Percentiles rank a stretch among this genome's conserved stretches.
phyloP scores from a whole-genome alignment of 2,329 filamentous ascomycete species.

The Neoarthrinium moseri region DNA sequence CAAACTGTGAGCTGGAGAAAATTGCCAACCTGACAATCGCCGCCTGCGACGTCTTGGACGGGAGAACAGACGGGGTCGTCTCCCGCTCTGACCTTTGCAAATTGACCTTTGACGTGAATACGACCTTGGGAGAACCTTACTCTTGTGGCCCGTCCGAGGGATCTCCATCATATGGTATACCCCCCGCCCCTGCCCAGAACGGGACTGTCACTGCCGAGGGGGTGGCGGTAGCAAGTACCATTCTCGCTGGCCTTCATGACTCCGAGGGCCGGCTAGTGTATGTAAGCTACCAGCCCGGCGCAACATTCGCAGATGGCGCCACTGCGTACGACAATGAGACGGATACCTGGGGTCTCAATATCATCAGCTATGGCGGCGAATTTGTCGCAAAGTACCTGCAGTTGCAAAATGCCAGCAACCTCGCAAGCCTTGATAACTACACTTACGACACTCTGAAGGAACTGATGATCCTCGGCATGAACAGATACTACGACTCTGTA shows the following conservation, averaged over 20 bases:
- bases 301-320: slow-evolving; percentile 31
- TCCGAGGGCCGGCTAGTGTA: slow-evolving; percentile 34
- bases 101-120: slow-evolving; percentile 37
- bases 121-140: slow-evolving; percentile 44
- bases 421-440: slow-evolving; percentile 40
- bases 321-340: slow-evolving; percentile 30
- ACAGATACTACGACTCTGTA: slow-evolving; percentile 46
- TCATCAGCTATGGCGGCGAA: slow-evolving; percentile 23
- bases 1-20: slow-evolving; percentile 41
- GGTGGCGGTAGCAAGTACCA: slow-evolving; percentile 27
- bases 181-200: slow-evolving; percentile 22
- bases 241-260: slow-evolving; percentile 34
- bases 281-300: slow-evolving; percentile 29
- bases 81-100: slow-evolving; percentile 33
- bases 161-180: slow-evolving; percentile 8
- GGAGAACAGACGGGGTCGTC: slow-evolving; percentile 52
- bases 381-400: slow-evolving; percentile 26
- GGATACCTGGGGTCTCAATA: slow-evolving; percentile 20
- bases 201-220: slow-evolving; percentile 27
- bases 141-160: slow-evolving; percentile 36
- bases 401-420: slow-evolving; percentile 24
- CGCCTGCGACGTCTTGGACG: slow-evolving; percentile 55
- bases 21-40: slow-evolving; percentile 53
- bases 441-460: slow-evolving; percentile 51
- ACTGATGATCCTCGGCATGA: slow-evolving; percentile 49